phyloP scores from a whole-genome alignment of 2,329 filamentous ascomycete genomes.

The Monilinia polystroma region DNA sequence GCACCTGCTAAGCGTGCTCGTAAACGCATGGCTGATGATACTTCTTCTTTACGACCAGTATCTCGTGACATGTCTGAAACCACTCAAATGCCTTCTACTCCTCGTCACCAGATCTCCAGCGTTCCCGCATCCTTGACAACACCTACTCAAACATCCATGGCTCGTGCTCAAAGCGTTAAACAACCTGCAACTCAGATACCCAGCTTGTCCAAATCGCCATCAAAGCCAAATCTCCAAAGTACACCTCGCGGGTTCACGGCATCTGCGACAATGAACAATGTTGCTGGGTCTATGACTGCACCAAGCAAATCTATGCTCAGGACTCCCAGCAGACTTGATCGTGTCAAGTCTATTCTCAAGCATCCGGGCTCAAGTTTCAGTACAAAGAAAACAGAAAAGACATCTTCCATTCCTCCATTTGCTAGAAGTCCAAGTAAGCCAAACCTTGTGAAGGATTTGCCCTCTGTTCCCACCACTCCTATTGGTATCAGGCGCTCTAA shows the following conservation, averaged over 20 bases:
- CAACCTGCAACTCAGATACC: constrained; percentile 49
- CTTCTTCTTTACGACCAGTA: constrained; percentile 61
- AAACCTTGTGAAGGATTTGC: constrained; percentile 56
- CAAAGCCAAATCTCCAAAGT: constrained; percentile 47
- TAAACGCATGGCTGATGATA: constrained; percentile 65
- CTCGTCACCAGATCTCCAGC: constrained; percentile 47
- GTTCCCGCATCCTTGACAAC: constrained; percentile 63
- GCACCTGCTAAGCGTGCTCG: constrained; percentile 69
- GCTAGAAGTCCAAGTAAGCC: constrained; percentile 46
- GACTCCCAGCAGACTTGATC: constrained; percentile 43
- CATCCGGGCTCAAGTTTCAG: constrained; percentile 32
- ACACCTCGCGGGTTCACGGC: constrained; percentile 53
- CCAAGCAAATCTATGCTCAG: constrained; percentile 30
- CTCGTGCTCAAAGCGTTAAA: constrained; percentile 57
- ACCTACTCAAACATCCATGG: constrained; percentile 73
- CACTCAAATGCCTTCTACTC: constrained; percentile 45
- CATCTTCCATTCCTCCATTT: constrained; percentile 33
- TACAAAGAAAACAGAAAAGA: constrained; percentile 31
- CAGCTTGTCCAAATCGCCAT: constrained; percentile 54
- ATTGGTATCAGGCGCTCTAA: constrained; percentile 49
- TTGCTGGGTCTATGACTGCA: constrained; percentile 40
- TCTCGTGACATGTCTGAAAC: constrained; percentile 48
- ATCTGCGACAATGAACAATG: constrained; percentile 52
- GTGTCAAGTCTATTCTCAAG: constrained; percentile 58
- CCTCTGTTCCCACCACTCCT: constrained; percentile 60